These are phyloP conservation scores for Tremella fuciformis DNA, from an alignment of 768 basidiomycete genomes.

Conservation along the genomic window DNA sequence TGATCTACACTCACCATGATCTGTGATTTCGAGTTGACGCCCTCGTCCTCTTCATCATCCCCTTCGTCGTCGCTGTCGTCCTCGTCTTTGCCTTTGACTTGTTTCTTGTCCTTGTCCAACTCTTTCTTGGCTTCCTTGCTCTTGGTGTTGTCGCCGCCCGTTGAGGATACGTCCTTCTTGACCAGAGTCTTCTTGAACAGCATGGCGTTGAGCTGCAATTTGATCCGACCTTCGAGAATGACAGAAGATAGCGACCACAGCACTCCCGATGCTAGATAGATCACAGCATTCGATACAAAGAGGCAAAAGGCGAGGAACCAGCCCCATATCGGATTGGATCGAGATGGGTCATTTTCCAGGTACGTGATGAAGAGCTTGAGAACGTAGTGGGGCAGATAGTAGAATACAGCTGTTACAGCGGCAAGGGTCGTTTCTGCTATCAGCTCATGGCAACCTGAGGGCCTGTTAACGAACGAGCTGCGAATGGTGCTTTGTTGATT, in stretches of 20 bases:
- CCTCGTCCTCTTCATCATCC: constrained; percentile 55
- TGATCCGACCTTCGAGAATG: constrained; percentile 66
- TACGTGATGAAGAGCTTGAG: constrained; percentile 63
- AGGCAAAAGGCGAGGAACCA: constrained; percentile 60
- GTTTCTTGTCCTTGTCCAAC: constrained; percentile 66
- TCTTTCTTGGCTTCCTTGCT: constrained; percentile 53
- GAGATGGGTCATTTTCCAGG: constrained; percentile 63
- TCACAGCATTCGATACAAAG: constrained; percentile 43
- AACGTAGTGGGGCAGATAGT: constrained; percentile 60
- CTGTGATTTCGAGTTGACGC: constrained; percentile 63
- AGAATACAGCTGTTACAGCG: constrained; percentile 41
- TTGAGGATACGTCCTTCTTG: constrained; percentile 69
- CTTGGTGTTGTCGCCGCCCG: constrained; percentile 23
- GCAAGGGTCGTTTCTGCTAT: constrained; percentile 42
- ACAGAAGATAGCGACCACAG: constrained; percentile 57
- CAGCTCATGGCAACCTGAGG: background rate
- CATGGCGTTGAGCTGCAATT: constrained; percentile 75
- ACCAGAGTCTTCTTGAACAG: constrained; percentile 81
- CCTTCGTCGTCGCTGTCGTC: constrained; percentile 66
- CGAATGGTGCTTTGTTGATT: constrained; percentile 39
- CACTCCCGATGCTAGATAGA: constrained; percentile 53
- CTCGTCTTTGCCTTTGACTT: constrained; percentile 58
- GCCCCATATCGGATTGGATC: constrained; percentile 65
- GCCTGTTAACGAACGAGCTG: constrained; percentile 36
- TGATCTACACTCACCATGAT: constrained; percentile 61